A percentile compares a stretch with the other conserved stretches of the same genome.
These are phyloP conservation scores for Clonostachys rosea DNA, from an alignment of 2,329 filamentous ascomycete species.

Conservation along the genomic window DNA sequence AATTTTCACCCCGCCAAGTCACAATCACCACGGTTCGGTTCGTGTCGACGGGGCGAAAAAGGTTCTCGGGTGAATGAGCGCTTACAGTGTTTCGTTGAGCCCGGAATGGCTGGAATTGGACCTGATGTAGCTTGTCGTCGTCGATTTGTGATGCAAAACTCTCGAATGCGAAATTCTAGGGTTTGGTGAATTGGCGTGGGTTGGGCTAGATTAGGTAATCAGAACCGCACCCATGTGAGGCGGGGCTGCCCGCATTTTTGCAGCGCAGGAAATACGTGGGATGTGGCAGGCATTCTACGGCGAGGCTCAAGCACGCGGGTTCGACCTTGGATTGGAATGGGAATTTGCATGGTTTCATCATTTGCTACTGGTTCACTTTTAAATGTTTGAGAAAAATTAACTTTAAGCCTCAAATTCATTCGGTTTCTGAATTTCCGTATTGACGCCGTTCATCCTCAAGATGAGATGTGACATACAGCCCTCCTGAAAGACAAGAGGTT, in stretches of 20 bases:
- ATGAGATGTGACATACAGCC: constrained; percentile 60
- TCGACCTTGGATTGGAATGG: too few relatives aligned
- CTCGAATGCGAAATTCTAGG: constrained; percentile 35
- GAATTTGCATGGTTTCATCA: too few relatives aligned
- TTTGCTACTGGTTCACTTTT: constrained; percentile 8
- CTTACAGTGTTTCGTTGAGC: constrained; percentile 28
- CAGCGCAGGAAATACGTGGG: background rate
- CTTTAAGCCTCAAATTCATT: constrained; percentile 29
- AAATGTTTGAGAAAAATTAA: constrained; percentile 19
- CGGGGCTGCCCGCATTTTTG: too few relatives aligned
- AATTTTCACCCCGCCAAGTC: background rate
- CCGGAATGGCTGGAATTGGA: constrained; percentile 22
- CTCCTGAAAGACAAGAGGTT: constrained; percentile 48
- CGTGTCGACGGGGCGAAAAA: background rate
- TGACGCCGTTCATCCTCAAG: constrained; percentile 61
- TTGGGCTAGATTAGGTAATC: constrained; percentile 20
- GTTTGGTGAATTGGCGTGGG: constrained; percentile 30
- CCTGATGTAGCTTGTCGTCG: constrained; percentile 18
- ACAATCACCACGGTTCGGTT: background rate
- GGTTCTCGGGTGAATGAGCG: background rate
- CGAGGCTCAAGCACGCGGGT: too few relatives aligned
- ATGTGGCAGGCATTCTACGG: background rate
- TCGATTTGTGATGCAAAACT: constrained; percentile 33
- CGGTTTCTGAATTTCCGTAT: constrained; percentile 54
- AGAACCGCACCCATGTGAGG: background rate